Evolutionary conservation across 495 filamentous ascomycete genomes (phyloP).

Genomic region (Penicillium soppii): DNA sequence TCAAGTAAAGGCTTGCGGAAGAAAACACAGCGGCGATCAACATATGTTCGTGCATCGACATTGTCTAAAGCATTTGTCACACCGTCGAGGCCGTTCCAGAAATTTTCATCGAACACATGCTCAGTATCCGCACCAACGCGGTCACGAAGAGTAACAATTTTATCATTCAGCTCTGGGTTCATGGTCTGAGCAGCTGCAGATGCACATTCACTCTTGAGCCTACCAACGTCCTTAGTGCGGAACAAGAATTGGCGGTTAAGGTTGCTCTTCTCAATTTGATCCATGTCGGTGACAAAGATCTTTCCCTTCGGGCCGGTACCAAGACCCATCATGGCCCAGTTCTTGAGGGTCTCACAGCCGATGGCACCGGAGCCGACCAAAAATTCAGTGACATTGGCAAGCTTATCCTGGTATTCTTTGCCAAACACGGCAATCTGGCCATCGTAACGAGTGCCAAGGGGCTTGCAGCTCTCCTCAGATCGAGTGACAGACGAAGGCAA

Average conservation of each 20-base stretch:
- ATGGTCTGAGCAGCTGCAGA: conserved; percentile 84
- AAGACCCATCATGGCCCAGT: conserved; percentile 98
- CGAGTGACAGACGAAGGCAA: conserved; percentile 71
- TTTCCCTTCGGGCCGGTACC: conserved; percentile 84
- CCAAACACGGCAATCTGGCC: conserved; percentile 98
- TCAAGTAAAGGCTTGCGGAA: conserved; percentile 97
- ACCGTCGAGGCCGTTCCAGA: conserved; percentile 87
- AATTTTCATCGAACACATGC: conserved; percentile 89
- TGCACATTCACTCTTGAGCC: conserved; percentile 96
- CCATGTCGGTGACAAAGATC: conserved; percentile 94
- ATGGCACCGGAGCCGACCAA: conserved; percentile 97
- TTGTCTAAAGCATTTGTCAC: conserved; percentile 98
- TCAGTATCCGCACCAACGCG: conserved; percentile 92
- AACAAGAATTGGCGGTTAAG: conserved; percentile 98
- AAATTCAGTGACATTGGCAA: conserved; percentile 86
- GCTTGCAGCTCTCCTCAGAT: conserved; percentile 85
- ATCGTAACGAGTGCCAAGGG: conserved; percentile 81
- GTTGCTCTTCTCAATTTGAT: conserved; percentile 98
- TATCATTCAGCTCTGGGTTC: conserved; percentile 88
- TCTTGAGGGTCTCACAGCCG: conserved; percentile 98
- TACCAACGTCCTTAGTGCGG: conserved; percentile 88
- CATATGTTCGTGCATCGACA: conserved; percentile 94
- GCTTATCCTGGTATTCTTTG: conserved; percentile 88
- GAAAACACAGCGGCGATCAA: conserved; percentile 96
- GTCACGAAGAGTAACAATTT: conserved; percentile 82